Evolutionary conservation across 208 protist genomes (phyloP).

Genomic region (Naegleria fowleri): DNA sequence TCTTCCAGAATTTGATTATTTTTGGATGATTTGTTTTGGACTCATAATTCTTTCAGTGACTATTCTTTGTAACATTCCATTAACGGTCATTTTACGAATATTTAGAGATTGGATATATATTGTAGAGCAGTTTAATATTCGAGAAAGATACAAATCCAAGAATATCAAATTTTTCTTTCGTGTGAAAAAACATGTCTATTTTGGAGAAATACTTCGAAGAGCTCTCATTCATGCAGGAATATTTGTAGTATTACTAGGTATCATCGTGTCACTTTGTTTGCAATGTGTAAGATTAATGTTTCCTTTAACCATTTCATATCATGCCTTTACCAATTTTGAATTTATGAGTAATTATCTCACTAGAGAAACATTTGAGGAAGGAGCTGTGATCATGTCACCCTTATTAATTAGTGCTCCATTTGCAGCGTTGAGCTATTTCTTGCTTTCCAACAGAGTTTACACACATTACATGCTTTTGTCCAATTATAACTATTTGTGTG

Average conservation of each 20-base stretch:
- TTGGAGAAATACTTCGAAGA: not conserved
- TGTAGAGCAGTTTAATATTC: not conserved
- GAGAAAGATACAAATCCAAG: not conserved
- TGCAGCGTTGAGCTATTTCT: not conserved
- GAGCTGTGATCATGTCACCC: not conserved
- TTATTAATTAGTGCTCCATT: not conserved
- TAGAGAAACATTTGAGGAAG: not conserved
- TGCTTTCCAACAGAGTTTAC: not conserved
- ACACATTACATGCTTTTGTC: not conserved
- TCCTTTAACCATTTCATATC: not conserved
- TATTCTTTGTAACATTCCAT: not conserved
- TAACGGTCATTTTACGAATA: not conserved
- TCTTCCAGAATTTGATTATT: not conserved
- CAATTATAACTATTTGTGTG: not conserved
- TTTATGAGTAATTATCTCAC: not conserved
- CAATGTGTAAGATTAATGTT: not conserved
- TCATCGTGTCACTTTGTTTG: not conserved
- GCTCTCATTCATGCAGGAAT: not conserved
- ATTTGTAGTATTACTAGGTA: not conserved
- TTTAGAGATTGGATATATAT: not conserved
- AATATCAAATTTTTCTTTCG: not conserved
- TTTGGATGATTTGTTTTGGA: not conserved
- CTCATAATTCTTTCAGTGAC: not conserved
- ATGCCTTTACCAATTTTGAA: not conserved
- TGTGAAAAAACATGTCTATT: not conserved